These are phyloP conservation scores for Globisporangium yorkense DNA, from an alignment of 352 stramenopile species.

Conservation along the genomic window DNA sequence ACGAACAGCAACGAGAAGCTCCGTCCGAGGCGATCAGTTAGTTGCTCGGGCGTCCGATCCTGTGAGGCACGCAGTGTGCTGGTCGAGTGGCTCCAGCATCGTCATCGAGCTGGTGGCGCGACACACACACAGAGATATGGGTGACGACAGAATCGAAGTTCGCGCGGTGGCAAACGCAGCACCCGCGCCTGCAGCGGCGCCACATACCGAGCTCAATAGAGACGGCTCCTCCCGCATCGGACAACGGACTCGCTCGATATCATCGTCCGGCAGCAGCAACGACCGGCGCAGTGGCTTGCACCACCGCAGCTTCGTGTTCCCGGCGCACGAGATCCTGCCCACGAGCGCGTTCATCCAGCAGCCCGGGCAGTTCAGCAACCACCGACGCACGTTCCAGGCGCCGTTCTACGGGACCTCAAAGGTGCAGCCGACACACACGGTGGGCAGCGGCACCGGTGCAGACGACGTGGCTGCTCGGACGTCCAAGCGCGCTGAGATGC, in stretches of 20 bases:
- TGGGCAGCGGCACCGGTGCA: not conserved
- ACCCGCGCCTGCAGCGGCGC: not conserved
- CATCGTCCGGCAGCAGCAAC: slow-evolving; percentile 19
- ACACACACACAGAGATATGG: not conserved
- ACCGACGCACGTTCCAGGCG: slow-evolving; percentile 16
- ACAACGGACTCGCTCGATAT: slow-evolving; percentile 8
- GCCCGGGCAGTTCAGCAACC: slow-evolving; percentile 15
- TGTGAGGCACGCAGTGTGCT: not conserved
- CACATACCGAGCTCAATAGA: not conserved
- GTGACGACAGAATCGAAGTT: slow-evolving; percentile 5
- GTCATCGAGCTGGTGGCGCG: too few species aligned
- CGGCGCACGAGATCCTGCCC: slow-evolving; percentile 32
- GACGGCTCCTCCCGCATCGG: slow-evolving; percentile 11
- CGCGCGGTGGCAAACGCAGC: slow-evolving; percentile 7
- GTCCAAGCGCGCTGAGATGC: slow-evolving; percentile 35
- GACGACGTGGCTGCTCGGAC: slow-evolving; percentile 6
- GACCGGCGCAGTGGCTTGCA: slow-evolving; percentile 22
- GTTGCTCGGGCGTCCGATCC: too few species aligned
- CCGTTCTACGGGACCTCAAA: slow-evolving; percentile 27
- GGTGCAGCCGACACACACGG: slow-evolving; percentile 18
- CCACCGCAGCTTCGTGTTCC: slow-evolving; percentile 37
- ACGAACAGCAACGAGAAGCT: too few species aligned
- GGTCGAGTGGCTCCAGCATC: too few species aligned
- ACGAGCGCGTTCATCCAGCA: slow-evolving; percentile 37
- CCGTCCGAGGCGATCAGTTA: too few species aligned